Base-by-base conservation (phyloP, 352 stramenopile species). In the Phytophthora nicotianae region DNA sequence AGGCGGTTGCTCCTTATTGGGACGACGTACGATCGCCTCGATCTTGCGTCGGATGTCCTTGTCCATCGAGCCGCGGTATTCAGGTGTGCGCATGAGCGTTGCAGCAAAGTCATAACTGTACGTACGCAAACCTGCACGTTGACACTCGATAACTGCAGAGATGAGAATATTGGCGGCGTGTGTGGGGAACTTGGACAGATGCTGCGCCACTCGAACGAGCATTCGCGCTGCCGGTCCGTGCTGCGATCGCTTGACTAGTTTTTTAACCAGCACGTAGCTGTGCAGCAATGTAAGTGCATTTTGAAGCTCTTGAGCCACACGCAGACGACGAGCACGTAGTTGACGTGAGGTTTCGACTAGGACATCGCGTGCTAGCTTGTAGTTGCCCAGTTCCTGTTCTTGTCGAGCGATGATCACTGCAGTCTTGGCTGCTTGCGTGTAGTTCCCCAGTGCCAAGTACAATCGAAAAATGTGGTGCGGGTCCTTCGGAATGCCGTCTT, bases 381-480 rank as follows among this genome's bases (percentile, higher is more conserved):
- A 98, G 72, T 98, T 97, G 21, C 93, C 91, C 2, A 97, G 79
- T 54, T 97, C 90, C 58, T 97, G 90, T 69, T 98, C 91, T 57
- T 98, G 90, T 24, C 88, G 77, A 21, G 95, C 87, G 56, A 98
- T 98, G 68, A 98, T 97, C 50, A 98, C 83, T 10, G 94, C 94
- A 5, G 94, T 98, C 65, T 97, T 97, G 14, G 91, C 89, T 0
- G 94, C 94, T 62, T 98, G 88, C 0, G 88, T 69, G 72, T 96
- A 98, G 71, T 98, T 97, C 16, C 89, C 92, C n/a, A 98, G 80
- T 19, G 91, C 90, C 80, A 98, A 86, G 75, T 98, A 98, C 14
- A 98, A 66, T 0, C 91, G 83, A 55, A 98, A 98, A 51, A 98
- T 98, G 62, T 98, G 95, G 62, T 97, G 94, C 5, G 93, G 91